Evolutionary conservation across 345 rosid species (phyloP).

Genomic region (Hypericum androsaemum): DNA sequence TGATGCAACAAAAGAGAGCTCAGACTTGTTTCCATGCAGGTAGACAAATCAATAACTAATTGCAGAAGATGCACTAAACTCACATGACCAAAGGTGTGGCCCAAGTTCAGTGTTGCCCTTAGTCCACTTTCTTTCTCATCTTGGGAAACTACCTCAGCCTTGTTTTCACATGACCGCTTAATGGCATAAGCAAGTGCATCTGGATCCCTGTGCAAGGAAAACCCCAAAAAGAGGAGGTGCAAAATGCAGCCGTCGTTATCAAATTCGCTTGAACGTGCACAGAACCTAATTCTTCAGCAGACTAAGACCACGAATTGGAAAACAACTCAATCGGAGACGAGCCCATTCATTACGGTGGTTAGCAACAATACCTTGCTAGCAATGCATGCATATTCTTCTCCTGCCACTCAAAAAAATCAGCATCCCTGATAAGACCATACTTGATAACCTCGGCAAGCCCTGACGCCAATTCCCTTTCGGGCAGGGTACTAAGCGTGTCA

Average conservation of each 20-base stretch:
- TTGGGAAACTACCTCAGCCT: slow-evolving; percentile 92
- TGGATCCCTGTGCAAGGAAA: slow-evolving; percentile 60
- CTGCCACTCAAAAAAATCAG: slow-evolving; percentile 93
- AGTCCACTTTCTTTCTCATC: slow-evolving; percentile 96
- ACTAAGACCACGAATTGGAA: no score
- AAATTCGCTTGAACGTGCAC: no score
- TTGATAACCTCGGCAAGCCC: slow-evolving; percentile 91
- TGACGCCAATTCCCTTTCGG: slow-evolving; percentile 89
- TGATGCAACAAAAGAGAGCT: no score
- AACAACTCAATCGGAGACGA: no score
- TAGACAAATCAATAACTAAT: not conserved
- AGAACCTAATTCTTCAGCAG: no score
- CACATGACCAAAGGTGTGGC: slow-evolving; percentile 99
- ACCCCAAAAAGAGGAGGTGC: not conserved
- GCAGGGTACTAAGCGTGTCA: slow-evolving; percentile 74
- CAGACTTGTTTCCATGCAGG: not conserved
- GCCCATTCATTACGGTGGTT: no score
- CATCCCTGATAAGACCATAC: slow-evolving; percentile 93
- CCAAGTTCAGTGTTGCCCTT: slow-evolving; percentile 88
- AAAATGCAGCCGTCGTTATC: no score
- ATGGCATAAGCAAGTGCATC: slow-evolving; percentile 77
- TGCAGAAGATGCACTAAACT: slow-evolving; percentile 20
- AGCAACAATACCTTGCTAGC: slow-evolving; percentile 57
- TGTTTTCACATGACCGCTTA: slow-evolving; percentile 92
- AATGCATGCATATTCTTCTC: slow-evolving; percentile 68